Evolutionary conservation across 1,284 basidiomycete genomes (phyloP).

Genomic region (Pseudozyma sp.): DNA sequence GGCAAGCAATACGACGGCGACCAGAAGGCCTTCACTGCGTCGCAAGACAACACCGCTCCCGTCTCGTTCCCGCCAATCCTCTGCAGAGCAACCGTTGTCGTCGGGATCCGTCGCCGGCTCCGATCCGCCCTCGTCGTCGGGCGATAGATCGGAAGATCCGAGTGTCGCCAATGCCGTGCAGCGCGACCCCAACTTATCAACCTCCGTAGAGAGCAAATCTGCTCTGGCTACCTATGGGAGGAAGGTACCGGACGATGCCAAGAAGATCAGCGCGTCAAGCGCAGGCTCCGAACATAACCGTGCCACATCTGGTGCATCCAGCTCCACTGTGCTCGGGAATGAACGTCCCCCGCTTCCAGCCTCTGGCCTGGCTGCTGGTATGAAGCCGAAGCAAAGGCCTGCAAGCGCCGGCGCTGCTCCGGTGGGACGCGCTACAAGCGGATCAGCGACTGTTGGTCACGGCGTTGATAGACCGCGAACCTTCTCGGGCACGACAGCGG

Average conservation of each 20-base stretch:
- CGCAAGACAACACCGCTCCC: conserved; percentile 38
- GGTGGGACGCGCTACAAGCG: conserved; percentile 10
- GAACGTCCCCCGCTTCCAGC: conserved; percentile 11
- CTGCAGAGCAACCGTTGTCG: conserved; percentile 28
- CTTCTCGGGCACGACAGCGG: conserved; percentile 32
- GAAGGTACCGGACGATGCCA: no score
- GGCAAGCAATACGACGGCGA: conserved; percentile 1
- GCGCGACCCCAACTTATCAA: no score
- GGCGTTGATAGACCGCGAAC: conserved; percentile 22
- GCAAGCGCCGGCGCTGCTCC: conserved; percentile 26
- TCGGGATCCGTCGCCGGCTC: neutral
- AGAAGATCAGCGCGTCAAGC: neutral
- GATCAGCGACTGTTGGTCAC: neutral
- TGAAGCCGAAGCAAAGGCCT: conserved; percentile 47
- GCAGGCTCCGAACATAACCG: conserved; percentile 3
- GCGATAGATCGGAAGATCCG: neutral
- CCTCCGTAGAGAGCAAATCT: no score
- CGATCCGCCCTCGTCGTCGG: no score
- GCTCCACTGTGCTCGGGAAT: conserved; percentile 16
- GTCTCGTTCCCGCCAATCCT: conserved; percentile 41
- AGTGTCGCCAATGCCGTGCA: no score
- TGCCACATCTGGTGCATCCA: conserved; percentile 2
- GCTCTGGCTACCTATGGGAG: no score
- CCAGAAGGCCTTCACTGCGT: conserved; percentile 21
- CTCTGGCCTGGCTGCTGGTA: conserved; percentile 28